Conservation (phyloP, 768 basidiomycete species). For the Lentinula sp. region DNA sequence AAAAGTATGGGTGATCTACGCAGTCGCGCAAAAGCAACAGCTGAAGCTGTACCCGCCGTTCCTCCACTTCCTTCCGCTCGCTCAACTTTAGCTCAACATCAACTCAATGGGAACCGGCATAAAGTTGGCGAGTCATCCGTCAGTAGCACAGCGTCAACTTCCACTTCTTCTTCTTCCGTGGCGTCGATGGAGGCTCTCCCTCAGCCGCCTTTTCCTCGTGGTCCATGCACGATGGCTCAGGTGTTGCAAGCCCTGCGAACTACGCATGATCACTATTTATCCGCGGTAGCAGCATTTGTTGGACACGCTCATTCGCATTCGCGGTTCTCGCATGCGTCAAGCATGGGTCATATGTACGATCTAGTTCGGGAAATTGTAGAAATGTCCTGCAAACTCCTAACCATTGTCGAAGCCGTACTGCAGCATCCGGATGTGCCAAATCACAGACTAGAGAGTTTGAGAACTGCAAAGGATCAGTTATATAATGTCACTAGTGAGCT, state of each 20-base stretch:
- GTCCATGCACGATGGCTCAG: conserved; percentile 62
- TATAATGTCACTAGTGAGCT: conserved; percentile 83
- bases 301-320: conserved; percentile 95
- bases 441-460: conserved; percentile 60
- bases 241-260: conserved; percentile 72
- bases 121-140: conserved; percentile 44
- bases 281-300: conserved; percentile 95
- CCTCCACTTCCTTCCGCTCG: conserved; percentile 27
- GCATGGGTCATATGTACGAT: conserved; percentile 90
- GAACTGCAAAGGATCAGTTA: conserved; percentile 68
- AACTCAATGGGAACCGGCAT: conserved; percentile 34
- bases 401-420: conserved; percentile 86
- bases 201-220: conserved; percentile 60
- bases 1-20: conserved; percentile 52
- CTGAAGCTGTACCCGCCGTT: conserved; percentile 26
- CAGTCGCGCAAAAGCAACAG: conserved; percentile 19
- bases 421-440: conserved; percentile 65
- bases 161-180: conserved; percentile 59
- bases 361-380: conserved; percentile 93
- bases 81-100: conserved; percentile 17
- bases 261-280: conserved; percentile 87
- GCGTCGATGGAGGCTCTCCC: conserved; percentile 41
- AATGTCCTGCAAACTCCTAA: conserved; percentile 85
- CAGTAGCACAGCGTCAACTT: conserved; percentile 69
- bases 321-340: conserved; percentile 84